Conservation (phyloP, 768 basidiomycete species). For the Rhodotorula babjevae region DNA sequence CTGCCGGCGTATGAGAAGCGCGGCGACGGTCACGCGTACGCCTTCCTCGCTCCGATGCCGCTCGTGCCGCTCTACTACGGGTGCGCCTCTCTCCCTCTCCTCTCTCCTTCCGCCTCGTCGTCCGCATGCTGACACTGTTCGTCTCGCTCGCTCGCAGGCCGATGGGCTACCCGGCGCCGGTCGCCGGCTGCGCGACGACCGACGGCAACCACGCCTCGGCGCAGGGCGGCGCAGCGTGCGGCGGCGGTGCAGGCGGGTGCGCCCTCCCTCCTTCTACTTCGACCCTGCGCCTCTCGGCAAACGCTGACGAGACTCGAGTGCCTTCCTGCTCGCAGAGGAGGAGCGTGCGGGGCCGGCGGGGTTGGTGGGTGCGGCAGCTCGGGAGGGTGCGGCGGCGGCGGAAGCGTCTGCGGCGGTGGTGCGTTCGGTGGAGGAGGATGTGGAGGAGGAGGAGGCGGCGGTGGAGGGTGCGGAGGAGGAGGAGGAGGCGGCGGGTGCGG, state of each 20-base stretch:
- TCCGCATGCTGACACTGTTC: background rate
- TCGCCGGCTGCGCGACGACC: background rate
- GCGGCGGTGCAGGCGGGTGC: background rate
- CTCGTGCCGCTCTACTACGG: background rate
- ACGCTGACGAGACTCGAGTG: no score
- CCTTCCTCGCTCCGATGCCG: background rate
- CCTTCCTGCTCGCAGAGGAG: no score
- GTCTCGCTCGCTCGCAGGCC: background rate
- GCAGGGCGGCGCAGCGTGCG: background rate
- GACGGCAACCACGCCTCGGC: background rate
- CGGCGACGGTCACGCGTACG: background rate
- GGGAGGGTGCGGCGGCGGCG: background rate
- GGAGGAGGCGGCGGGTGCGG: background rate
- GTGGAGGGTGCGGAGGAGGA: no score
- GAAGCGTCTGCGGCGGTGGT: background rate
- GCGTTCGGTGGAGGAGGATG: background rate
- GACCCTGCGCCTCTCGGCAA: no score
- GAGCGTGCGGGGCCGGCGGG: background rate
- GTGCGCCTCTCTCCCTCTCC: background rate
- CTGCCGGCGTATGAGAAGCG: background rate
- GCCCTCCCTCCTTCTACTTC: no score
- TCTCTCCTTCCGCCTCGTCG: no score
- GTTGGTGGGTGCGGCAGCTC: background rate
- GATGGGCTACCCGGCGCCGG: background rate
- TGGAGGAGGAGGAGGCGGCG: background rate